A percentile compares a stretch with the other conserved stretches of the same genome.
Conservation (phyloP, 1,284 basidiomycete species). For the Puccinia horiana region DNA sequence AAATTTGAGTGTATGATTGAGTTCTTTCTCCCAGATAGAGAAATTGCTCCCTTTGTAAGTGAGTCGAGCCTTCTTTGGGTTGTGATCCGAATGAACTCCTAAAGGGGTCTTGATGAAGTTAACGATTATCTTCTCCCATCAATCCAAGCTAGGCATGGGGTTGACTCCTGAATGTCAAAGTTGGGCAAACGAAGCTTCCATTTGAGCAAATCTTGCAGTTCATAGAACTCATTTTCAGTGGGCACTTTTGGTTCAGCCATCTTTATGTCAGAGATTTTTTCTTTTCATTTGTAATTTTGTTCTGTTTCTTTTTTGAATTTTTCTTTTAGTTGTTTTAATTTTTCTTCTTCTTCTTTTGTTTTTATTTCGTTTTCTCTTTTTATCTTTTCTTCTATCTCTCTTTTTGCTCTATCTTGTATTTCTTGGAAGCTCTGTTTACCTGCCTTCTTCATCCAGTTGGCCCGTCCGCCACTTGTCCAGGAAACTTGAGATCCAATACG, state of each 20-base stretch:
- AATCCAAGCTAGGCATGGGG: too few species aligned
- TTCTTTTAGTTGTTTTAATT: neutral
- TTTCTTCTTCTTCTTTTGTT: neutral
- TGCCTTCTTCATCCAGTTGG: neutral
- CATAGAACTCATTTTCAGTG: neutral
- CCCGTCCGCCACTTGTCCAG: neutral
- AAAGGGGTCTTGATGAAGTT: neutral
- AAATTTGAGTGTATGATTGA: neutral
- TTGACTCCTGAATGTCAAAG: neutral
- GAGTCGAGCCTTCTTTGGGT: neutral
- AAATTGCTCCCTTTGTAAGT: neutral
- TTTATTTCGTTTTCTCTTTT: neutral
- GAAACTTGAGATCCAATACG: too few species aligned
- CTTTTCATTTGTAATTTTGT: neutral
- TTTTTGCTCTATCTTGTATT: neutral
- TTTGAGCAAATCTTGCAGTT: neutral
- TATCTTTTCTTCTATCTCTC: neutral
- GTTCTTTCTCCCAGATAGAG: neutral
- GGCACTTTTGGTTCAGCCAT: neutral
- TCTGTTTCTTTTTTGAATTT: neutral
- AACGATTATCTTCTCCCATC: neutral
- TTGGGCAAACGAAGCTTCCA: neutral
- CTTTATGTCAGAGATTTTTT: neutral
- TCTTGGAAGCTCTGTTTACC: neutral
- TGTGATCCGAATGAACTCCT: neutral